phyloP scores from a whole-genome alignment of 2,329 filamentous ascomycete genomes.

The Helminthosporium solani region DNA sequence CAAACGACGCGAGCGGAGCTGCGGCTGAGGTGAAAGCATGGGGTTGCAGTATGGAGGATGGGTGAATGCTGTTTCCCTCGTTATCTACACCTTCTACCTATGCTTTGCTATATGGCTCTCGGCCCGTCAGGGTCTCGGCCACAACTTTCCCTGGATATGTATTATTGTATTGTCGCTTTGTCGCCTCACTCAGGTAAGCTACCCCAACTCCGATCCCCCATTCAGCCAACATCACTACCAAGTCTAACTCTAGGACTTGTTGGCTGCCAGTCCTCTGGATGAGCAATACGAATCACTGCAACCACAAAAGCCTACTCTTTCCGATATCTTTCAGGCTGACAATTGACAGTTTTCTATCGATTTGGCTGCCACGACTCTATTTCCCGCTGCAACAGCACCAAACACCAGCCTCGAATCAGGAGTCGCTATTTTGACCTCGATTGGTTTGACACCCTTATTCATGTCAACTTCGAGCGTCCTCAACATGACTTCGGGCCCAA shows the following conservation, averaged over 20 bases:
- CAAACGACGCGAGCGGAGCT: background rate
- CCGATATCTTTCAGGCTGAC: too few relatives aligned
- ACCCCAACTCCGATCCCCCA: background rate
- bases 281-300: too few relatives aligned
- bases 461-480: conserved; percentile 38
- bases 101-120: conserved; percentile 30
- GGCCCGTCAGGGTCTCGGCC: conserved; percentile 34
- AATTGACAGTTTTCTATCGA: conserved; percentile 32
- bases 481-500: conserved; percentile 35
- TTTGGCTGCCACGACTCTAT: conserved; percentile 37
- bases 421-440: conserved; percentile 40
- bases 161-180: conserved; percentile 32
- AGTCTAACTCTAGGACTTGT: too few relatives aligned
- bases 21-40: conserved; percentile 1
- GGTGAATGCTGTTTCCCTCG: conserved; percentile 38
- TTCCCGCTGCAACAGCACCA: conserved; percentile 17
- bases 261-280: too few relatives aligned
- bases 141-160: conserved; percentile 39
- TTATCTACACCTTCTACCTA: conserved; percentile 36
- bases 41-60: conserved; percentile 25
- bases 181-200: conserved; percentile 28
- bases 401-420: conserved; percentile 35
- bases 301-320: too few relatives aligned
- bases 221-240: too few relatives aligned
- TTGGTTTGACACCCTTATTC: conserved; percentile 38